Evolutionary conservation across 352 stramenopile species (phyloP), one percentile per base, ranked within the genome.

Genomic region (Detonula confervacea): DNA sequence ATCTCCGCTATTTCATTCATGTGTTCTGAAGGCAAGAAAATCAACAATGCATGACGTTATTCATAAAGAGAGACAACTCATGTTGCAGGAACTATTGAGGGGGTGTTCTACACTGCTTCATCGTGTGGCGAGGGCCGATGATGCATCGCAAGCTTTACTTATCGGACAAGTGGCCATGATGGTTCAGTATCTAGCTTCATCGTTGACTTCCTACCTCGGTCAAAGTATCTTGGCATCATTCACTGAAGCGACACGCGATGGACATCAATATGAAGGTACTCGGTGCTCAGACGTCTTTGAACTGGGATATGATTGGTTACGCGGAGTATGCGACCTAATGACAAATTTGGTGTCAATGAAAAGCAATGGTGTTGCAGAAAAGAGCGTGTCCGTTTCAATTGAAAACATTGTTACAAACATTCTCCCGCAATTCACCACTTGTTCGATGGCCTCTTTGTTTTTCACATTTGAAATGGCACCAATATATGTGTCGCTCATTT

Each of bases 221-320:
- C 77, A 85, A 22, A 55, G 51, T 49, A 49, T 75, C 0, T 25
- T 14, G 22, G 42, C 54, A 14, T 52, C 49, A 25, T 67, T 35
- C 22, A n/a, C 42, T 44, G 56, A 47, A 46, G 3, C 46, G 9
- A 16, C 27, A 18, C 7, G 1, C 4, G 39, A 52, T 2, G 37
- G 11, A 0, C n/a, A 47, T 30, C n/a, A 63, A n/a, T 14, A n/a
- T 37, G n/a, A 39, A 44, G 44, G 11, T 42, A 12, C 33, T 42
- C 33, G 11, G 11, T 12, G 22, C 22, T 24, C 54, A 3, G 33
- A 63, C 65, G 16, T 80, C 3, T 63, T 76, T 8, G 65, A 85
- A 24, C 49, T 85, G 6, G 39, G 37, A 3, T 80, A 81, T 49
- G 77, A 85, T 25, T 85, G 77, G 77, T 37, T 78, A 8, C 49